These are phyloP conservation scores for Russula sp. DNA, from an alignment of 768 basidiomycete species.

Conservation along the genomic window DNA sequence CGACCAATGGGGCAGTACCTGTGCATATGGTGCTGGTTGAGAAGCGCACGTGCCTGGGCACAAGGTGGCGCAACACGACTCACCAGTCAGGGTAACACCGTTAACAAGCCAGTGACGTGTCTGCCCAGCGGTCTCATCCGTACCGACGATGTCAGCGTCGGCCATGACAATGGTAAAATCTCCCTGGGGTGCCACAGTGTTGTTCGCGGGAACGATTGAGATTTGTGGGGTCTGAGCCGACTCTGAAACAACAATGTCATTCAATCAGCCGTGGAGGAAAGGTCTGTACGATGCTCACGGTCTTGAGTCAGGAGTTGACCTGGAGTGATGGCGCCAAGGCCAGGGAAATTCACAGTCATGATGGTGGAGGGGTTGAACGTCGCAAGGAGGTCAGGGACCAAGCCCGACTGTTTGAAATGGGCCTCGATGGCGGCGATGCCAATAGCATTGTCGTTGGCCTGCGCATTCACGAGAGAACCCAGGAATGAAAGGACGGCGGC, in stretches of 20 bases:
- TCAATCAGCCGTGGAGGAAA: not conserved
- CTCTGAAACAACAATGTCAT: constrained; percentile 38
- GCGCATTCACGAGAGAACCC: constrained; percentile 41
- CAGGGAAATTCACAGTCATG: constrained; percentile 46
- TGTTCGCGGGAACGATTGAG: constrained; percentile 45
- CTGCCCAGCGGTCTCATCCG: constrained; percentile 50
- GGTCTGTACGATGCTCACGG: constrained; percentile 38
- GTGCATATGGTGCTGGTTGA: not conserved
- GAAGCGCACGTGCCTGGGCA: not conserved
- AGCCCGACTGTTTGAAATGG: constrained; percentile 52
- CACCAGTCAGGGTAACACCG: constrained; percentile 46
- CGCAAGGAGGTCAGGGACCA: constrained; percentile 57
- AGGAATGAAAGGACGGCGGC: constrained; percentile 35
- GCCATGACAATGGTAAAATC: constrained; percentile 68
- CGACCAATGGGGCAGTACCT: constrained; percentile 19
- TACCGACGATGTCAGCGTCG: constrained; percentile 65
- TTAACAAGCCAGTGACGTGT: constrained; percentile 83
- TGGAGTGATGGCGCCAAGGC: constrained; percentile 44
- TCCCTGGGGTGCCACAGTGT: constrained; percentile 40
- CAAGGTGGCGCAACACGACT: constrained; percentile 13
- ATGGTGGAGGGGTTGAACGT: constrained; percentile 58
- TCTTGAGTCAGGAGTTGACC: constrained; percentile 54
- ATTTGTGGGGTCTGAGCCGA: constrained; percentile 49
- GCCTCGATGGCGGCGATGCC: constrained; percentile 58
- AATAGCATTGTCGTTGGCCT: constrained; percentile 36